Evolutionary conservation across 2,329 filamentous ascomycete species (phyloP).

Genomic region (Apiospora marii): DNA sequence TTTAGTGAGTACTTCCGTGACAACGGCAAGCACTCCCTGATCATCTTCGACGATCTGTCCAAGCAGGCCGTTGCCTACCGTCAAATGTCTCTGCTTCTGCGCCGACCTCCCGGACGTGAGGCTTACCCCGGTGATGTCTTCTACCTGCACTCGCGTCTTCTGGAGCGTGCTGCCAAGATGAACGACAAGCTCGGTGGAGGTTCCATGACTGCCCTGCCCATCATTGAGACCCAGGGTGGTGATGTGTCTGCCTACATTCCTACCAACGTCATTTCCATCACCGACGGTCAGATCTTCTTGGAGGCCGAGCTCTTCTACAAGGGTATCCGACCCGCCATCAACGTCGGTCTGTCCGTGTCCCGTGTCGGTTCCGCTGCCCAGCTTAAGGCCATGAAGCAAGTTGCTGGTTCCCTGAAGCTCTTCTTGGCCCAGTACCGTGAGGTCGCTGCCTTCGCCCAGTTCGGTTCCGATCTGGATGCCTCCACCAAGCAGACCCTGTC

Average conservation of each 20-base stretch:
- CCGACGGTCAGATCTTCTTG: constrained; percentile 99
- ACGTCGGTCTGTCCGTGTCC: constrained; percentile 99
- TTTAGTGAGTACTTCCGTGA: constrained; percentile 82
- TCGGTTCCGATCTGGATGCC: constrained; percentile 99
- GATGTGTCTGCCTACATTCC: constrained; percentile 99
- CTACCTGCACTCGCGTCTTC: constrained; percentile 98
- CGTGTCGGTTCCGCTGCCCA: constrained; percentile 99
- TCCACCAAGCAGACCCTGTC: constrained; percentile 97
- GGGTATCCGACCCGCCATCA: constrained; percentile 99
- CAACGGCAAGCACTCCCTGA: constrained; percentile 84
- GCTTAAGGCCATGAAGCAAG: constrained; percentile 99
- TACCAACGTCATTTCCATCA: constrained; percentile 99
- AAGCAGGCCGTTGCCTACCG: constrained; percentile 99
- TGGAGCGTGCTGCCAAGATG: constrained; percentile 99
- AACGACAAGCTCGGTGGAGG: constrained; percentile 94
- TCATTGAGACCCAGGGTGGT: constrained; percentile 99
- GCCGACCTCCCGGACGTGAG: constrained; percentile 98
- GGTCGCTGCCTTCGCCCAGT: constrained; percentile 98
- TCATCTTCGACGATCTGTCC: constrained; percentile 94
- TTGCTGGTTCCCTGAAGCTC: constrained; percentile 98
- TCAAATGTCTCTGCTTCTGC: constrained; percentile 98
- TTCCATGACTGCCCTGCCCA: constrained; percentile 93
- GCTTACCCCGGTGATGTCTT: constrained; percentile 99
- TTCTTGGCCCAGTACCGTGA: constrained; percentile 99
- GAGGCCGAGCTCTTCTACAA: constrained; percentile 99